Conservation (phyloP, 352 stramenopile species). For the Phytophthora crassamura region DNA sequence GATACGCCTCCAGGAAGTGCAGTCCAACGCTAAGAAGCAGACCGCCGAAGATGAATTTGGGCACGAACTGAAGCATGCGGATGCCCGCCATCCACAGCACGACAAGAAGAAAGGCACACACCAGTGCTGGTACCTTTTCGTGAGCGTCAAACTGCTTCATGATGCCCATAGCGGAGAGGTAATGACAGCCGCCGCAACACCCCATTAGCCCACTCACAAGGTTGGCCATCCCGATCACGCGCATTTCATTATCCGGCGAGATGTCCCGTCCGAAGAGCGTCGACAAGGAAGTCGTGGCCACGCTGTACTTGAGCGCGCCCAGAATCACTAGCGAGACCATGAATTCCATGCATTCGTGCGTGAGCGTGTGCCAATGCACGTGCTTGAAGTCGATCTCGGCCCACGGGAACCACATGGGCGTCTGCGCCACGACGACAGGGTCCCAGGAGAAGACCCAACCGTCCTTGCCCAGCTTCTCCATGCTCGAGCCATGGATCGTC, state of each 20-base stretch:
- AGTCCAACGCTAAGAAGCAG: constrained; percentile 77
- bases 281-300: constrained; percentile 80
- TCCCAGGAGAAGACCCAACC: constrained; percentile 81
- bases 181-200: constrained; percentile 81
- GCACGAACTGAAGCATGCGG: constrained; percentile 70
- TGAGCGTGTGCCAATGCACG: constrained; percentile 68
- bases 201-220: constrained; percentile 67
- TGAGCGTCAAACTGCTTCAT: constrained; percentile 88
- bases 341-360: constrained; percentile 64
- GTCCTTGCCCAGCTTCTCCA: constrained; percentile 39
- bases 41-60: constrained; percentile 86
- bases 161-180: constrained; percentile 85
- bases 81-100: constrained; percentile 74
- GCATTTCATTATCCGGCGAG: constrained; percentile 82
- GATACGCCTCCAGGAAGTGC: constrained; percentile 83
- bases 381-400: constrained; percentile 64
- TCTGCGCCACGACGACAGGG: constrained; percentile 59
- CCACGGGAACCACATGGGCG: constrained; percentile 85
- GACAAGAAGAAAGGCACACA: constrained; percentile 64
- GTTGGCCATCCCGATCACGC: constrained; percentile 80
- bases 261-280: constrained; percentile 83
- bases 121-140: constrained; percentile 74
- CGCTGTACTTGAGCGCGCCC: constrained; percentile 82
- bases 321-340: constrained; percentile 78
- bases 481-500: constrained; percentile 34